Evolutionary conservation across 169 alveolate species (phyloP).

Genomic region (Besnoitia besnoiti): DNA sequence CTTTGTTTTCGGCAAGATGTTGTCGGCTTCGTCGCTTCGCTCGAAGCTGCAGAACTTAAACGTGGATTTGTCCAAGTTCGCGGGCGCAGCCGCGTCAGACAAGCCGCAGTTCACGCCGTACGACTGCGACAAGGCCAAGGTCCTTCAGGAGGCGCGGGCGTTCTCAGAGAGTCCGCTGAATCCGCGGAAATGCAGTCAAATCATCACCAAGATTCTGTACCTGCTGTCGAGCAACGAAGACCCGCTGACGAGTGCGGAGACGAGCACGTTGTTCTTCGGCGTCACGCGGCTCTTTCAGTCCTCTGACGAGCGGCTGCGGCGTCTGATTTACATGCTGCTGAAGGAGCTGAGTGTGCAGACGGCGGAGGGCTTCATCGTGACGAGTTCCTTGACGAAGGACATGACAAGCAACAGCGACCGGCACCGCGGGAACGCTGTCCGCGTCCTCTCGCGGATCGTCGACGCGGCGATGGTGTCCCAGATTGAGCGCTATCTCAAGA

Average conservation of each 20-base stretch:
- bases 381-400: constrained; percentile 95
- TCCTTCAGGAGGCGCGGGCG: constrained; percentile 70
- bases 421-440: constrained; percentile 95
- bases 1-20: constrained; percentile 44
- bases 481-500: constrained; percentile 93
- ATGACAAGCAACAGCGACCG: constrained; percentile 92
- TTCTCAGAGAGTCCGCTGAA: constrained; percentile 66
- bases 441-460: constrained; percentile 93
- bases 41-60: constrained; percentile 67
- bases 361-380: constrained; percentile 93
- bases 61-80: constrained; percentile 42
- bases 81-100: neutral
- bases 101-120: constrained; percentile 29
- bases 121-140: constrained; percentile 60
- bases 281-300: constrained; percentile 95
- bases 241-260: constrained; percentile 88
- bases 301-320: constrained; percentile 86
- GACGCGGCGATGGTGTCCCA: constrained; percentile 93
- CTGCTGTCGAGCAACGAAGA: constrained; percentile 73
- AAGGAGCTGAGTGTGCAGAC: constrained; percentile 91
- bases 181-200: constrained; percentile 55
- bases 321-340: constrained; percentile 91
- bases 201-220: constrained; percentile 59
- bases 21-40: constrained; percentile 57
- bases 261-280: constrained; percentile 92